Conservation (phyloP, 2,329 filamentous ascomycete genomes). For the Scedosporium dehoogii region DNA sequence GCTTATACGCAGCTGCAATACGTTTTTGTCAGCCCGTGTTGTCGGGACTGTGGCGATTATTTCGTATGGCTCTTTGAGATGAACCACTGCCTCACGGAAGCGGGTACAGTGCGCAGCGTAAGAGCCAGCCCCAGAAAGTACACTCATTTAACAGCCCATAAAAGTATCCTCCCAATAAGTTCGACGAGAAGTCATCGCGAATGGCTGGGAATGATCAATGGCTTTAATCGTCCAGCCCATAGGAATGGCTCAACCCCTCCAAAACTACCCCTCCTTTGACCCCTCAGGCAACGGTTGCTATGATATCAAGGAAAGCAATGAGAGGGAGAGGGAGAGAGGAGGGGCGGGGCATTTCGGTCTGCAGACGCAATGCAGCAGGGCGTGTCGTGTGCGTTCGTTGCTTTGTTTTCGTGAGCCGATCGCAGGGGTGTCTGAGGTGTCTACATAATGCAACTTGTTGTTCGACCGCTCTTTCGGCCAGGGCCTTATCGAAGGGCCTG, state of each 20-base stretch:
- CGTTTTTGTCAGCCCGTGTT: not conserved
- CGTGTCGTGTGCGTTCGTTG: not conserved
- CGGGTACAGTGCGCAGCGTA: not conserved
- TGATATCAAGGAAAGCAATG: not conserved
- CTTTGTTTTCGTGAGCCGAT: conserved; percentile 2
- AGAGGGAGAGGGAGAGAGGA: not conserved
- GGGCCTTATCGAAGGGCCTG: not conserved
- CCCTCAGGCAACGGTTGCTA: not conserved
- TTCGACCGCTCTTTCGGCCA: not conserved
- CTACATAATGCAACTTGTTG: not conserved
- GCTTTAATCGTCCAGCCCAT: not conserved
- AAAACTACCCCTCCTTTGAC: not conserved
- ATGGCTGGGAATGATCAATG: not conserved
- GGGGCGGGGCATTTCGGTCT: not conserved
- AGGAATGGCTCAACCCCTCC: not conserved
- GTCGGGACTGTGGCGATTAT: not conserved
- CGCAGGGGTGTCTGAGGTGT: not conserved
- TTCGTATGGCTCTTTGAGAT: not conserved
- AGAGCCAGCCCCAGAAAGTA: not conserved
- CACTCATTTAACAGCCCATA: not conserved
- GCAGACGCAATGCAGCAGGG: not conserved
- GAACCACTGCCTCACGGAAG: not conserved
- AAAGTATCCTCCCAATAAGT: not conserved
- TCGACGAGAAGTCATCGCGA: not conserved
- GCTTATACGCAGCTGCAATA: not conserved